phyloP scores from a whole-genome alignment of 805 yeast genomes.

The Candida xiaguanensis region DNA sequence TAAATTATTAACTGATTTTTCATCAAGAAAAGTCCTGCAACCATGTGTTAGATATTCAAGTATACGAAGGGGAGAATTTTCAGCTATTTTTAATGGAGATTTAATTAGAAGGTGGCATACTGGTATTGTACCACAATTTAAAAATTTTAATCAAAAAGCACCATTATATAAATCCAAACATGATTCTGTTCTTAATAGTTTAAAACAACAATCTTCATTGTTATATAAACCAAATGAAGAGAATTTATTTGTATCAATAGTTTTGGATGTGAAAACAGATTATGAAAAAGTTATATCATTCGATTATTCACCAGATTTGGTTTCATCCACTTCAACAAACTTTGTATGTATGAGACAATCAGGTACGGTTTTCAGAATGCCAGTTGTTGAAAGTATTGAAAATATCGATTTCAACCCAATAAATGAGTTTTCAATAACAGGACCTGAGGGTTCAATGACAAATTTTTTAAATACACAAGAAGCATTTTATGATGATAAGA shows the following conservation, averaged over 20 bases:
- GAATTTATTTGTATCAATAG: conserved; percentile 69
- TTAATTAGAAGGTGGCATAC: conserved; percentile 77
- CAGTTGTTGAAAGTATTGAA: conserved; percentile 63
- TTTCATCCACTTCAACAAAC: conserved; percentile 52
- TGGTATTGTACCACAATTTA: conserved; percentile 46
- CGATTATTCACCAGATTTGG: conserved; percentile 66
- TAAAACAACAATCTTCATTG: conserved; percentile 35
- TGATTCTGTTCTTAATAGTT: conserved; percentile 5
- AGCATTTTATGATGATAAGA: conserved; percentile 8
- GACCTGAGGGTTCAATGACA: conserved; percentile 52
- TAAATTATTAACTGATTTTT: conserved; percentile 55
- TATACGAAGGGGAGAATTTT: conserved; percentile 63
- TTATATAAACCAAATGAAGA: conserved; percentile 45
- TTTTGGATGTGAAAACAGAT: conserved; percentile 69
- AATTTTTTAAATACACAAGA: conserved; percentile 32
- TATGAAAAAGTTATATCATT: conserved; percentile 80
- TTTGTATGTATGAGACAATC: conserved; percentile 87
- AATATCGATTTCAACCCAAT: conserved; percentile 62
- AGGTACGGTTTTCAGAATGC: conserved; percentile 81
- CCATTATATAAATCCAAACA: not conserved
- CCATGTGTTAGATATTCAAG: conserved; percentile 71
- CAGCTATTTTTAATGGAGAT: conserved; percentile 77
- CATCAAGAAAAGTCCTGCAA: conserved; percentile 53
- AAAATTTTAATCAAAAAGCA: conserved; percentile 1
- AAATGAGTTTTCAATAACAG: conserved; percentile 61